Conservation (phyloP, 2,329 filamentous ascomycete species). For the Fusarium sp. region DNA sequence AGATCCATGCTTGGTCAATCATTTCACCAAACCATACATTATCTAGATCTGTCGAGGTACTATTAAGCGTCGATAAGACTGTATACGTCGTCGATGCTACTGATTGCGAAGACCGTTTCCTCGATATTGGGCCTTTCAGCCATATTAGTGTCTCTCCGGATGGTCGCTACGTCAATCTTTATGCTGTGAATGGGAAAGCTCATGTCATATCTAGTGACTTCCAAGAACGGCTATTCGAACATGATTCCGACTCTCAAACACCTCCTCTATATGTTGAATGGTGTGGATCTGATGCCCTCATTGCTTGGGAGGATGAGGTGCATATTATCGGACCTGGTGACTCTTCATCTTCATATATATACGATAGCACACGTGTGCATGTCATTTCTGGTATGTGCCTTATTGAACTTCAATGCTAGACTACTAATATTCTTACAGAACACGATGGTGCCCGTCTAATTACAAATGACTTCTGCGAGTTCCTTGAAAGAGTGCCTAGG, state of each 20-base stretch:
- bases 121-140: constrained; percentile 91
- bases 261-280: constrained; percentile 89
- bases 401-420: no score
- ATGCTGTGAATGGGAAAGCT: constrained; percentile 83
- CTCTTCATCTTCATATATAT: constrained; percentile 80
- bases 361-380: constrained; percentile 89
- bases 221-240: constrained; percentile 89
- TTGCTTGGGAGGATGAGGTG: constrained; percentile 98
- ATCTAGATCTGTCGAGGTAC: constrained; percentile 90
- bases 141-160: constrained; percentile 93
- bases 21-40: constrained; percentile 89
- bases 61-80: constrained; percentile 85
- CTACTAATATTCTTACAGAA: constrained; percentile 52
- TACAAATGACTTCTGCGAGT: constrained; percentile 95
- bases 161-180: constrained; percentile 86
- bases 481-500: constrained; percentile 90
- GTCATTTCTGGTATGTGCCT: constrained; percentile 74
- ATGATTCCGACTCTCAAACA: constrained; percentile 86
- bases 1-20: constrained; percentile 87
- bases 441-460: constrained; percentile 88
- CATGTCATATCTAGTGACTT: constrained; percentile 97
- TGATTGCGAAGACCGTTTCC: constrained; percentile 88
- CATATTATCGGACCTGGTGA: constrained; percentile 90
- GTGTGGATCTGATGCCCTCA: constrained; percentile 94
- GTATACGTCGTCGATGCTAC: constrained; percentile 87